Base-by-base conservation (phyloP, 2,329 filamentous ascomycete genomes). In the Emmonsiellopsis sp. region DNA sequence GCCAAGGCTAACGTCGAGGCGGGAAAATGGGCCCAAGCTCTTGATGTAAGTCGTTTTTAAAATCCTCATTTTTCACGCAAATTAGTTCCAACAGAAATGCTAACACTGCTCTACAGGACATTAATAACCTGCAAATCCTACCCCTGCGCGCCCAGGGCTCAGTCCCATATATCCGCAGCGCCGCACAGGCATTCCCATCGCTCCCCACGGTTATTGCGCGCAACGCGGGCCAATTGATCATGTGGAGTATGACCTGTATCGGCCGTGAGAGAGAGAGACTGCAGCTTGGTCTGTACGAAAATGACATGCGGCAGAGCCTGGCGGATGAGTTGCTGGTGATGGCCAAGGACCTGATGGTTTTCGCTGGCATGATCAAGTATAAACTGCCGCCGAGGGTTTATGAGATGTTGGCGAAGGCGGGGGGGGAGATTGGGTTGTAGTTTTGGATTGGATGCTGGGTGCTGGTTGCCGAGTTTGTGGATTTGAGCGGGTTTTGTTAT, bases 161-260 rank as follows among this genome's bases (percentile, higher is more conserved):
- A 64, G 83, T 93, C 54, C 80, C 83, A 62, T 80, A 78, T 48
- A 92, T 98, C 71, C 88, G 93, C 58, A 79, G 79, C 59, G 84
- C 84, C 56, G 90, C 92, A 1, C 83, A 88, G 62, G 85, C 84
- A 57, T 97, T 98, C 73, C 81, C 88, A 13, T 78, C 80, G 1
- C 79, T 95, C 41, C 82, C 89, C 3, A 83, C 89, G 60, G 82
- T 90, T 7, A 87, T 98, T 41, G 86, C 91, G 2, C 85, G 89
- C 67, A 95, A 93, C 64, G 84, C 96, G 62, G 92, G 92, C 15
- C 89, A 92, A 69, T 78, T 97, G 57, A 80, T 98, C 58, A 86
- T 95, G 74, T 97, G 93, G 93, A 89, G 89, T 49, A 89, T 98
- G 60, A 80, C 86, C 42, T 90, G 87, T 73, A 94, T 91, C 70